Conservation (phyloP, 352 stramenopile species). For the Phytopythium ostracodes region DNA sequence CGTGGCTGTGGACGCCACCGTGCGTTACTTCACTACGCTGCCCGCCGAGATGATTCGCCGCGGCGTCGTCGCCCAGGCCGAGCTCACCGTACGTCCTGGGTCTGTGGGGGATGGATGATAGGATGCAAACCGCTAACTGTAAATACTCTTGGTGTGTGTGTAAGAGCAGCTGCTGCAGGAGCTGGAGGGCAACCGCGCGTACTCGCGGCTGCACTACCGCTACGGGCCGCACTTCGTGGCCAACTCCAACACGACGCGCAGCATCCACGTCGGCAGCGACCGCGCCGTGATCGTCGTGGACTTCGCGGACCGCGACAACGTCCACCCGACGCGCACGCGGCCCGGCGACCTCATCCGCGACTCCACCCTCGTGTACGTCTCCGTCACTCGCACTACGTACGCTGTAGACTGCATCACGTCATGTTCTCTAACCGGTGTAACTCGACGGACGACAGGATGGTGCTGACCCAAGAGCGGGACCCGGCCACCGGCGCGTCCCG, state of each 20-base stretch:
- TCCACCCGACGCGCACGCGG: conserved; percentile 22
- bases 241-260: conserved; percentile 38
- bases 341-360: conserved; percentile 22
- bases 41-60: conserved; percentile 26
- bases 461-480: conserved; percentile 32
- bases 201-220: conserved; percentile 38
- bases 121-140: too few species aligned
- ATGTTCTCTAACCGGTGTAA: not conserved
- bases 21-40: conserved; percentile 38
- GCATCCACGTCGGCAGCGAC: conserved; percentile 21
- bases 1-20: conserved; percentile 21
- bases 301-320: conserved; percentile 39
- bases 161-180: conserved; percentile 22
- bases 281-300: conserved; percentile 39
- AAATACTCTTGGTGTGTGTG: too few species aligned
- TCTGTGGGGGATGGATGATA: too few species aligned
- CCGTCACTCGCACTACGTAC: too few species aligned
- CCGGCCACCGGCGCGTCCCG: conserved; percentile 23
- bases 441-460: conserved; percentile 13
- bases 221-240: conserved; percentile 33
- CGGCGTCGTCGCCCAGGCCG: conserved; percentile 19
- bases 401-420: too few species aligned
- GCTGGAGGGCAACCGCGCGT: conserved; percentile 21
- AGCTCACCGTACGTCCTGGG: conserved; percentile 18
- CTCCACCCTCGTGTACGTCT: conserved; percentile 28